Conservation (phyloP, 2,329 filamentous ascomycete species). For the Epichloe festucae region DNA sequence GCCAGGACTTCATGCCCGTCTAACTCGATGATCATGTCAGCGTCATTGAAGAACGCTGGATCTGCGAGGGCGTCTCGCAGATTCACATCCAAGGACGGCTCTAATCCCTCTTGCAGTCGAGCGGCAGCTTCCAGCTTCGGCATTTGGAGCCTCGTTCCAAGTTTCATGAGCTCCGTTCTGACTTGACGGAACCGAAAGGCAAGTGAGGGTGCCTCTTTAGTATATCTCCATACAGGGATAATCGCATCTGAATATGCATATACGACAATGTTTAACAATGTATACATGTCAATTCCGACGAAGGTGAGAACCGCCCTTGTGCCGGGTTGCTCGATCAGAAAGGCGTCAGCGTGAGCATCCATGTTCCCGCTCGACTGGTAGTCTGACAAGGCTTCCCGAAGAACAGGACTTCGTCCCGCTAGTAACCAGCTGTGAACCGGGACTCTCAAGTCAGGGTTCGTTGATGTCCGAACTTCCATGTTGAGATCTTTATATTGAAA, state of each 20-base stretch:
- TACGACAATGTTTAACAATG: conserved; percentile 64
- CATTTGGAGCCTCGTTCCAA: conserved; percentile 62
- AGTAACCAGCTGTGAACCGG: conserved; percentile 78
- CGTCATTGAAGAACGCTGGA: conserved; percentile 59
- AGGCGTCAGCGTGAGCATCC: conserved; percentile 14
- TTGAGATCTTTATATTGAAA: conserved; percentile 30
- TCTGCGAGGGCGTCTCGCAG: conserved; percentile 58
- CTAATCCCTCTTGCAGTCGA: conserved; percentile 56
- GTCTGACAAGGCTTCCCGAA: conserved; percentile 49
- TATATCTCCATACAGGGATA: conserved; percentile 78
- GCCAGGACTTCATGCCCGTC: conserved; percentile 57
- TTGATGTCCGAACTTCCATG: conserved; percentile 39
- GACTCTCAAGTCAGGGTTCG: conserved; percentile 54
- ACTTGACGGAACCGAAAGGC: conserved; percentile 68
- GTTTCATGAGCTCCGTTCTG: conserved; percentile 73
- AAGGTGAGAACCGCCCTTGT: conserved; percentile 50
- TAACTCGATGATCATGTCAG: conserved; percentile 68
- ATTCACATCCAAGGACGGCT: conserved; percentile 53
- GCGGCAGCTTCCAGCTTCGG: conserved; percentile 62
- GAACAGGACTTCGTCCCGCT: conserved; percentile 54
- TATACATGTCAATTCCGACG: conserved; percentile 57
- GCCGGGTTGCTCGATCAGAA: conserved; percentile 24
- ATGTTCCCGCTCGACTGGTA: conserved; percentile 27
- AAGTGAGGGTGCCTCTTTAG: conserved; percentile 48
- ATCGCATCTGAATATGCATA: conserved; percentile 72